phyloP scores from a whole-genome alignment of 2,329 filamentous ascomycete genomes.

The Pyricularia pennisetigena region DNA sequence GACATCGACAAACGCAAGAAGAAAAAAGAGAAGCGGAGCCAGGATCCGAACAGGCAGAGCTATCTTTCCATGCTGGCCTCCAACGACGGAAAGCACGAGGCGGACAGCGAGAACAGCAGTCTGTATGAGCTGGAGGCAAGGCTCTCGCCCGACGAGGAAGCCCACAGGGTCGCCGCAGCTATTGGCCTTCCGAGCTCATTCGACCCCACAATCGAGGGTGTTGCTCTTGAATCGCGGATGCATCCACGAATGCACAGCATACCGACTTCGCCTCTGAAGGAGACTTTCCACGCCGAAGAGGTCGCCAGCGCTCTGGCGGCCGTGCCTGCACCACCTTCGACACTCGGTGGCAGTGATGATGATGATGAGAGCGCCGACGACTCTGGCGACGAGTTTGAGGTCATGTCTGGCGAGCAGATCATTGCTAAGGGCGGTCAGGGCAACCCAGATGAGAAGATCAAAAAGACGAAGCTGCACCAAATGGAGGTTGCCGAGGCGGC shows the following conservation, averaged over 20 bases:
- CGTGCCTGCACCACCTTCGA: slow-evolving; percentile 12
- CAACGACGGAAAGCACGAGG: slow-evolving; percentile 45
- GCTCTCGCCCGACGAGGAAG: slow-evolving; percentile 51
- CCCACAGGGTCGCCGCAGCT: slow-evolving; percentile 53
- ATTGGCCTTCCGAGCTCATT: slow-evolving; percentile 52
- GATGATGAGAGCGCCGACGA: slow-evolving; percentile 33
- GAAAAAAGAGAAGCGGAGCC: slow-evolving; percentile 76
- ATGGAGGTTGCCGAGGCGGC: slow-evolving; percentile 52
- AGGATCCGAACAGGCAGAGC: slow-evolving; percentile 64
- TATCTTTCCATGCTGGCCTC: slow-evolving; percentile 71
- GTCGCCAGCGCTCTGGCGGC: slow-evolving; percentile 1
- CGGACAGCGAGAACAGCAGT: slow-evolving; percentile 42
- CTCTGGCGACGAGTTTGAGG: slow-evolving; percentile 30
- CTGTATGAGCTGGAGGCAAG: slow-evolving; percentile 44
- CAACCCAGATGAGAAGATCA: slow-evolving; percentile 30
- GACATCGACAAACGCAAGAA: slow-evolving; percentile 81
- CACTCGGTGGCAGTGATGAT: slow-evolving; percentile 28
- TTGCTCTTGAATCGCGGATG: slow-evolving; percentile 21
- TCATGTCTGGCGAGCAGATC: slow-evolving; percentile 26
- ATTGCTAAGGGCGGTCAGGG: slow-evolving; percentile 31
- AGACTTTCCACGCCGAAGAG: slow-evolving; percentile 3
- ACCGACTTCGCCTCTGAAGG: slow-evolving; percentile 8
- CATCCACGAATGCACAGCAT: slow-evolving; percentile 9
- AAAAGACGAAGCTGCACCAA: slow-evolving; percentile 44
- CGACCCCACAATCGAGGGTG: slow-evolving; percentile 53